A percentile compares a stretch with the other conserved stretches of the same genome.
Conservation (phyloP, 2,329 filamentous ascomycete species). For the Exophiala viscosa region DNA sequence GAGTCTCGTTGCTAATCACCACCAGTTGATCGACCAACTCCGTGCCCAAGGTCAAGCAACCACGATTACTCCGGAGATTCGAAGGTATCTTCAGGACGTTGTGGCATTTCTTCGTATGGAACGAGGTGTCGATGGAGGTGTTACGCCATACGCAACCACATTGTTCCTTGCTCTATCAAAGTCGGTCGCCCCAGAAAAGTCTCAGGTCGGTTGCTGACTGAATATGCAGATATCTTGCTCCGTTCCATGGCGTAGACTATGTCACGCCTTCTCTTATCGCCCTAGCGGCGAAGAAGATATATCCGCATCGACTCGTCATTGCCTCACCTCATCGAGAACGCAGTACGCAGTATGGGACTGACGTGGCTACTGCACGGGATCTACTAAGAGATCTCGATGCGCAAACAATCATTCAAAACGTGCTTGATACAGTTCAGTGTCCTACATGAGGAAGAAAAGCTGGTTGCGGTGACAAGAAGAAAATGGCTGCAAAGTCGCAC, state of each 20-base stretch:
- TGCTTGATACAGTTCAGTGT: constrained; percentile 40
- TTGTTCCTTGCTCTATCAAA: constrained; percentile 68
- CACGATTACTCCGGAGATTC: constrained; percentile 69
- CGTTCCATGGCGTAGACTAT: constrained; percentile 75
- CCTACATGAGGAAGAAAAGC: constrained; percentile 7
- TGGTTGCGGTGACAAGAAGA: no score
- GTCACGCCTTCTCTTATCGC: constrained; percentile 79
- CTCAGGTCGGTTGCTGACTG: neutral
- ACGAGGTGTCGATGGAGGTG: constrained; percentile 73
- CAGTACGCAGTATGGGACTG: constrained; percentile 91
- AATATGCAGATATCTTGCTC: constrained; percentile 60
- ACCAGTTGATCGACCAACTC: constrained; percentile 52
- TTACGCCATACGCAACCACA: constrained; percentile 72
- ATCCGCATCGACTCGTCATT: constrained; percentile 75
- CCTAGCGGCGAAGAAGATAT: constrained; percentile 81
- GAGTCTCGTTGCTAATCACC: neutral
- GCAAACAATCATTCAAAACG: constrained; percentile 63
- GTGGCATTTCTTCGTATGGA: constrained; percentile 83
- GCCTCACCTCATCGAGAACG: constrained; percentile 68
- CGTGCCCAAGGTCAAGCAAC: constrained; percentile 57
- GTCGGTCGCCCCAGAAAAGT: constrained; percentile 35
- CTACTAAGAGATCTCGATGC: constrained; percentile 47
- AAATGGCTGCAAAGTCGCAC: no score
- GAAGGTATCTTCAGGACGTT: constrained; percentile 82
- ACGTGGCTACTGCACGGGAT: constrained; percentile 59